A percentile compares a stretch with the other conserved stretches of the same genome.
phyloP scores from a whole-genome alignment of 208 protist species.

The Porcisia deanei region DNA sequence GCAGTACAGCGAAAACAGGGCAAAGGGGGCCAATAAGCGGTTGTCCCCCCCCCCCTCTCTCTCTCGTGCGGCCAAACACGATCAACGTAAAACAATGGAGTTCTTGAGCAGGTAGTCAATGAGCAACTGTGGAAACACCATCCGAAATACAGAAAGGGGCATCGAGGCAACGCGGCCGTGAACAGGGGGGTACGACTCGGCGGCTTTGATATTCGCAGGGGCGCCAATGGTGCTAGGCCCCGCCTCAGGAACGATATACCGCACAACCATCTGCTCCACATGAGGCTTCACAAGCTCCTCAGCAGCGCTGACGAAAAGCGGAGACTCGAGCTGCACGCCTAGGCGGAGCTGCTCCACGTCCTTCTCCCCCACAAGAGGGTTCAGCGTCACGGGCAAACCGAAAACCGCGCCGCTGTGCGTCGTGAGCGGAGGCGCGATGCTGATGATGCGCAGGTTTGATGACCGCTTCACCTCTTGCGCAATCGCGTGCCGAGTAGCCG shows the following conservation, averaged over 20 bases:
- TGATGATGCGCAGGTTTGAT: conserved; percentile 46
- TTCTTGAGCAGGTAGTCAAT: conserved; percentile 75
- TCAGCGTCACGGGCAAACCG: conserved; percentile 28
- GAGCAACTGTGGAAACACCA: conserved; percentile 72
- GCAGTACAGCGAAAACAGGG: not conserved
- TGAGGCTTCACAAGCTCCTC: conserved; percentile 41
- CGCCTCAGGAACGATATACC: conserved; percentile 36
- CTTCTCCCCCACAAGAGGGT: conserved; percentile 40
- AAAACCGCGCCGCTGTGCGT: conserved; percentile 37
- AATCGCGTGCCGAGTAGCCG: conserved; percentile 21
- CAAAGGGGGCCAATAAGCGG: not conserved
- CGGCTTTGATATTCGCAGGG: not conserved
- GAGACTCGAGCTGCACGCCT: conserved; percentile 29
- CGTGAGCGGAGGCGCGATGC: conserved; percentile 48
- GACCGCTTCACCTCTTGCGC: conserved; percentile 13
- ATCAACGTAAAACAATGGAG: conserved; percentile 55
- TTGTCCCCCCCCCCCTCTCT: not conserved
- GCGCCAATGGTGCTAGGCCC: not conserved
- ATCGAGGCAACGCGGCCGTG: conserved; percentile 37
- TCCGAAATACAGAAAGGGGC: conserved; percentile 79
- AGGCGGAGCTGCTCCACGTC: conserved; percentile 55
- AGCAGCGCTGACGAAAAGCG: conserved; percentile 16
- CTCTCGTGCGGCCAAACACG: too few species aligned
- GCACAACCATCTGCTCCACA: conserved; percentile 68
- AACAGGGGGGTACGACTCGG: not conserved